Evolutionary conservation across 345 rosid species (phyloP).

Genomic region (Toxicodendron radicans): DNA sequence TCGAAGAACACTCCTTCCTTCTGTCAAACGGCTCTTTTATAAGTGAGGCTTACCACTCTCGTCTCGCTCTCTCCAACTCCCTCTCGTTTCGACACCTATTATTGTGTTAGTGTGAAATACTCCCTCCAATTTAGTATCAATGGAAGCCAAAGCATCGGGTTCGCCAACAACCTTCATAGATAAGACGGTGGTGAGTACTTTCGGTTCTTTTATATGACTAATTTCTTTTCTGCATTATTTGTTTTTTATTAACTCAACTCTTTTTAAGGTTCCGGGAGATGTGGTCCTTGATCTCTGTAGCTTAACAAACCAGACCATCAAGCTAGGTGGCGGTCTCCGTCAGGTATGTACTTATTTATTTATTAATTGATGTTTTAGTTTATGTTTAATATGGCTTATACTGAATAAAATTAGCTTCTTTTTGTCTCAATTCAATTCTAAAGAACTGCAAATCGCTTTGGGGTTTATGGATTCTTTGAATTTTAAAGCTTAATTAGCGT

Average conservation of each 20-base stretch:
- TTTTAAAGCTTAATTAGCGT: background rate
- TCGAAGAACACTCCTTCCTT: too few species aligned
- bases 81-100: background rate
- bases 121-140: slow-evolving; percentile 9
- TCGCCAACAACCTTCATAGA: slow-evolving; percentile 46
- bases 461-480: background rate
- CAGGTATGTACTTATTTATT: slow-evolving; percentile 44
- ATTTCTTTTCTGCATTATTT: background rate
- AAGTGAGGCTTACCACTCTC: too few species aligned
- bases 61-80: too few species aligned
- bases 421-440: background rate
- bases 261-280: slow-evolving; percentile 75
- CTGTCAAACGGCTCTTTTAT: too few species aligned
- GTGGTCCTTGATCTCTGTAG: slow-evolving; percentile 70
- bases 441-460: too few species aligned
- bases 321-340: slow-evolving; percentile 87
- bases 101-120: background rate
- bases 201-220: background rate
- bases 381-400: background rate
- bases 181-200: slow-evolving; percentile 49
- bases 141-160: slow-evolving; percentile 39
- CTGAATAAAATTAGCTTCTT: background rate
- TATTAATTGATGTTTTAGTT: background rate
- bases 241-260: background rate
- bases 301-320: slow-evolving; percentile 75